phyloP scores from a whole-genome alignment of 306 rosid species.

The Delonix regia region DNA sequence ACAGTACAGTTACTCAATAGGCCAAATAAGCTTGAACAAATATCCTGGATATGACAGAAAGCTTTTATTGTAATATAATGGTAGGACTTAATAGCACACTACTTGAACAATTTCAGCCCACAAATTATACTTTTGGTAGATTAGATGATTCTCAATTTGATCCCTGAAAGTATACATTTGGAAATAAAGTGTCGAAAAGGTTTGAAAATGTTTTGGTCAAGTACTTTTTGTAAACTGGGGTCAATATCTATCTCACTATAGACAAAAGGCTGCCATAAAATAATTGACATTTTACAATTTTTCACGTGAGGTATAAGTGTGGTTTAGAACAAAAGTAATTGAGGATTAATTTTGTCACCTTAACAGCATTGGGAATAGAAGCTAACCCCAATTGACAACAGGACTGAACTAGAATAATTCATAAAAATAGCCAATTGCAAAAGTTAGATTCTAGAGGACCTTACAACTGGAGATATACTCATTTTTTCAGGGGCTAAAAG shows the following conservation, averaged over 20 bases:
- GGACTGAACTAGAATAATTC: neutral
- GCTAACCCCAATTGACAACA: neutral
- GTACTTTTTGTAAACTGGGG: constrained; percentile 7
- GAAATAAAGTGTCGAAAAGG: neutral
- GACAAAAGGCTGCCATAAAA: neutral
- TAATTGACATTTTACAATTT: constrained; percentile 12
- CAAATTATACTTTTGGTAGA: constrained; percentile 13
- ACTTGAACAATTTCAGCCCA: neutral
- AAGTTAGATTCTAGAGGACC: neutral
- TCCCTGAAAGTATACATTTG: neutral
- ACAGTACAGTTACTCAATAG: constrained; percentile 10
- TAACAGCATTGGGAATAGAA: neutral
- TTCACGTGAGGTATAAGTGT: neutral
- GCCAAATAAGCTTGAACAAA: neutral
- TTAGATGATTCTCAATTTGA: neutral
- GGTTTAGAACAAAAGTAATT: neutral
- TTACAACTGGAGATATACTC: neutral
- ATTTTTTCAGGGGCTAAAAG: neutral
- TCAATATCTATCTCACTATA: neutral
- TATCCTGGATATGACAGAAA: constrained; percentile 3
- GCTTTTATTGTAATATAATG: neutral
- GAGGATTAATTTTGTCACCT: neutral
- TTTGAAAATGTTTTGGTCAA: neutral
- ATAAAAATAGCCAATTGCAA: neutral
- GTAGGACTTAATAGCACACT: neutral